These are phyloP conservation scores for Penicillium occitanis DNA, from an alignment of 2,329 filamentous ascomycete genomes.

Conservation along the genomic window DNA sequence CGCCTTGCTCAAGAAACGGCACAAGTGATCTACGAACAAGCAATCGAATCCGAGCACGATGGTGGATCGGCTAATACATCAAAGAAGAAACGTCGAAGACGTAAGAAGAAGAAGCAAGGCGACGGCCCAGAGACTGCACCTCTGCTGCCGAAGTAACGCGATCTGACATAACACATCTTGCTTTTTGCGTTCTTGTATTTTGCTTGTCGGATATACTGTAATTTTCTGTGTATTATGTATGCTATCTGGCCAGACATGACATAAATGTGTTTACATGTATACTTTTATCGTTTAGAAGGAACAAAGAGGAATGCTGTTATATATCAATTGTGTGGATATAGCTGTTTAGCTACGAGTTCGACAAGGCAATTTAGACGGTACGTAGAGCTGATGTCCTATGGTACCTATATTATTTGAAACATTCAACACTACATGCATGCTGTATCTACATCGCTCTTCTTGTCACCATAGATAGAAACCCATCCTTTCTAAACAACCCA, in stretches of 20 bases:
- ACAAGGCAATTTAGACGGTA: neutral
- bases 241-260: neutral
- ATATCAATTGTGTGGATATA: neutral
- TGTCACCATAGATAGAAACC: neutral
- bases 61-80: neutral
- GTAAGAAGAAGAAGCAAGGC: conserved; percentile 27
- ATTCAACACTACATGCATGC: neutral
- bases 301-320: neutral
- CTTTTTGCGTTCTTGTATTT: neutral
- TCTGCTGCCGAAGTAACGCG: conserved; percentile 23
- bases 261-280: neutral
- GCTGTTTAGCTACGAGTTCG: neutral
- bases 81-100: conserved; percentile 32
- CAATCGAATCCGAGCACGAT: conserved; percentile 14
- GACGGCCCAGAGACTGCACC: conserved; percentile 25
- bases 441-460: neutral
- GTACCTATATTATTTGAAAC: neutral
- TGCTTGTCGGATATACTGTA: neutral
- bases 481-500: neutral
- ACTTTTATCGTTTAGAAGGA: neutral
- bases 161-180: neutral
- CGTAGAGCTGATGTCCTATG: neutral
- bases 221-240: neutral
- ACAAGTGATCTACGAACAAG: neutral
- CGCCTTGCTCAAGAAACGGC: neutral